Conservation (phyloP, 192 early-diverging fungal species). For the Linnemannia hyalina region DNA sequence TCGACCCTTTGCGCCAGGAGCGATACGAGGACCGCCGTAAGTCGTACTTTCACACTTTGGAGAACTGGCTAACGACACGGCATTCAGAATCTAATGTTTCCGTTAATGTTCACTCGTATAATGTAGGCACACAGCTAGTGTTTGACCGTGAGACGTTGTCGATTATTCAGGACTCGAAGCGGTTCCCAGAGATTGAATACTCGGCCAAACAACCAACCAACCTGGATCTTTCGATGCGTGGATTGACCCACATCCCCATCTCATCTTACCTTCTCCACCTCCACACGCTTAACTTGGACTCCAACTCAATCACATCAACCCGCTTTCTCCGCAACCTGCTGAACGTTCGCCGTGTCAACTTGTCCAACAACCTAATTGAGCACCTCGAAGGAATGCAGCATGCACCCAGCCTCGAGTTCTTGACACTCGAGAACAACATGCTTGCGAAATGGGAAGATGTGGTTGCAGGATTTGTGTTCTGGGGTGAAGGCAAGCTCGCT, state of each 20-base stretch:
- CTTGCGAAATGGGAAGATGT: conserved; percentile 55
- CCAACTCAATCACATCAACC: conserved; percentile 47
- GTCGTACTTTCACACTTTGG: conserved; percentile 10
- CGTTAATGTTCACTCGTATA: background rate
- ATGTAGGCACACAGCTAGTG: conserved; percentile 38
- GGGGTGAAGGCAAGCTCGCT: conserved; percentile 47
- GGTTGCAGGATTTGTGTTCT: conserved; percentile 50
- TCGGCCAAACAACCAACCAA: conserved; percentile 8
- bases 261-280: conserved; percentile 48
- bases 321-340: conserved; percentile 46
- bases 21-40: conserved; percentile 73
- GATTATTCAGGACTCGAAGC: conserved; percentile 37
- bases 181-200: conserved; percentile 42
- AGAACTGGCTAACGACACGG: background rate
- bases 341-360: conserved; percentile 32
- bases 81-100: background rate
- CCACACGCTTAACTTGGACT: conserved; percentile 45
- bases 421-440: conserved; percentile 43
- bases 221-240: conserved; percentile 48
- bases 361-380: conserved; percentile 54
- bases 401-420: conserved; percentile 37
- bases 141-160: conserved; percentile 51
- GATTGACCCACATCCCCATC: conserved; percentile 50
- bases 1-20: conserved; percentile 66
- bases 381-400: conserved; percentile 50